Base-by-base conservation (phyloP, 2,329 filamentous ascomycete species). In the Penicillium hesseltinei region DNA sequence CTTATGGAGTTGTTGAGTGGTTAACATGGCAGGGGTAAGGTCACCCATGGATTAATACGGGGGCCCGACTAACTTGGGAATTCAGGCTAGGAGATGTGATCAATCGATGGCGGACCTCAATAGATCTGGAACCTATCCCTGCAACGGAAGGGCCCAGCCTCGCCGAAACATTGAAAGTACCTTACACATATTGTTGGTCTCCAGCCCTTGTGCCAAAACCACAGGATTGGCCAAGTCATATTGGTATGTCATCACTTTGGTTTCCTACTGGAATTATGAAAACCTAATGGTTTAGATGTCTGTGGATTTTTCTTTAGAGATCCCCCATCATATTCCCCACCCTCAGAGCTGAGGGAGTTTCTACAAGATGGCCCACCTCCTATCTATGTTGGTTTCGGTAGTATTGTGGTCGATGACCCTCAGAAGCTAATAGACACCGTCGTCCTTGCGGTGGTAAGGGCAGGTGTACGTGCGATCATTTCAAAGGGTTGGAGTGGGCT, bases 301-400 rank as follows among this genome's bases (percentile, higher is more conserved):
- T 80, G 75, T 36, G 80, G 80, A 0, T 82, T 81, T 59, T 79
- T 78, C 58, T 80, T 81, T 61, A 63, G 71, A 31, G 66, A 70
- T 53, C 51, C 66, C 2, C 67, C 74, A n/a, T n/a, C 61, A 8
- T 76, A 80, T 55, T 71, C 64, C 0, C 78, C 80, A 1, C 69
- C 75, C 0, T 54, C 68, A 0, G 77, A 78, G 8, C 60, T 82
- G 2, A 66, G 63, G 3, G 58, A 62, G 0, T 84, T 84, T 48
- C 72, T 85, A 1, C 64, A 62, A 11, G 66, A 70, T 0, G 82
- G 82, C 0, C 74, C 79, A 2, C 72, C 78, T 6, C 82, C 82
- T 0, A 66, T 84, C 0, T 84, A 84, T 51, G 81, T 85, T 36
- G 82, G 82, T 0, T 84, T 84, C 61, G 82, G 82, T 5, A 81